Evolutionary conservation across 768 basidiomycete species (phyloP).

Genomic region (Boletus pseudo-olivaceus): DNA sequence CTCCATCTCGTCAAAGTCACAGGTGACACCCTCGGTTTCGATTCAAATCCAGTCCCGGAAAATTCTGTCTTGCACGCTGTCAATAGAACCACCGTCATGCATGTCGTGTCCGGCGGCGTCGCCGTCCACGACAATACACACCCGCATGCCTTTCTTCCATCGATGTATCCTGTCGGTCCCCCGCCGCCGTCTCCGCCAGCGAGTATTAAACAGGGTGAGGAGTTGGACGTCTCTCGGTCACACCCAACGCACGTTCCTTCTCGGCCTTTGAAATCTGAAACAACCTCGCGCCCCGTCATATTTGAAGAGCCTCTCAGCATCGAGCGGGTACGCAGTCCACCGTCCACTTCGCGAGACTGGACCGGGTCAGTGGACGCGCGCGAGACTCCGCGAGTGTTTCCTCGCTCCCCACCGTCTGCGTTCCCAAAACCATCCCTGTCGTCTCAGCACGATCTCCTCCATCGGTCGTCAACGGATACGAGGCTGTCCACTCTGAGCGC

Average conservation of each 20-base stretch:
- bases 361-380: constrained; percentile 32
- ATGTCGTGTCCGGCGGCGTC: constrained; percentile 27
- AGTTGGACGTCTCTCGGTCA: constrained; percentile 16
- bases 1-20: constrained; percentile 55
- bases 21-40: constrained; percentile 43
- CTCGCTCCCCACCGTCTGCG: constrained; percentile 21
- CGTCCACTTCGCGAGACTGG: constrained; percentile 22
- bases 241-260: constrained; percentile 29
- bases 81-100: constrained; percentile 33
- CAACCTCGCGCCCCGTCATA: constrained; percentile 23
- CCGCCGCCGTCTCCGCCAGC: constrained; percentile 56
- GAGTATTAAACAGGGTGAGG: constrained; percentile 31
- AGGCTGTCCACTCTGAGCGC: constrained; percentile 34
- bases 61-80: constrained; percentile 35
- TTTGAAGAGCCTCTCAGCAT: constrained; percentile 33
- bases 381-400: constrained; percentile 12
- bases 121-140: constrained; percentile 7
- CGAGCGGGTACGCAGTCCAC: constrained; percentile 19
- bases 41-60: constrained; percentile 33
- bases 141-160: neutral
- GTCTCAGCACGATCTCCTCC: constrained; percentile 31
- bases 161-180: constrained; percentile 38
- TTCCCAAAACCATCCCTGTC: constrained; percentile 13
- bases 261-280: constrained; percentile 20
- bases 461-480: constrained; percentile 52